phyloP scores from a whole-genome alignment of 352 stramenopile species.

The Albugo laibachii region DNA sequence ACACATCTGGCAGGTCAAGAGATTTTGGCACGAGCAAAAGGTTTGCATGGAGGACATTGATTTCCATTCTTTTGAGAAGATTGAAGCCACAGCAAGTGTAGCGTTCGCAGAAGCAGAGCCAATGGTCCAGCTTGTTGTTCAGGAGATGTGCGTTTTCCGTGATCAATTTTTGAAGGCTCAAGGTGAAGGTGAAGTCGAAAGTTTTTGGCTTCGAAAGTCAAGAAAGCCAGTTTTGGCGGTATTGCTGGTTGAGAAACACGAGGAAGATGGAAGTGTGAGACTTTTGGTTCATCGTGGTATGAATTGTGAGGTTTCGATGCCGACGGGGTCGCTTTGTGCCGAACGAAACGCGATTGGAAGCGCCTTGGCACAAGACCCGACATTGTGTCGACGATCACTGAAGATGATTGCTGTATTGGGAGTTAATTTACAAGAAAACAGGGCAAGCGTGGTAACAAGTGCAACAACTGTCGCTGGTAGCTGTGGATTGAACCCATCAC shows the following conservation, averaged over 20 bases:
- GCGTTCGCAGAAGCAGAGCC: conserved; percentile 56
- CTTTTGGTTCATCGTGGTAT: conserved; percentile 87
- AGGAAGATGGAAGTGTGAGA: conserved; percentile 15
- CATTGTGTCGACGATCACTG: conserved; percentile 80
- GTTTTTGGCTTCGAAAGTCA: conserved; percentile 97
- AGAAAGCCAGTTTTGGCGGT: conserved; percentile 95
- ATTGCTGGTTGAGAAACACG: conserved; percentile 84
- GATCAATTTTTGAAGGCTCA: conserved; percentile 65
- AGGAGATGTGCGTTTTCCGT: conserved; percentile 83
- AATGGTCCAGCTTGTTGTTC: conserved; percentile 71
- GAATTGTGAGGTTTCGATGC: conserved; percentile 98
- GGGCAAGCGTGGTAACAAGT: background rate
- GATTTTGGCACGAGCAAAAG: conserved; percentile 94
- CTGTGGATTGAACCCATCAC: background rate
- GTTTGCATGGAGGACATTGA: conserved; percentile 92
- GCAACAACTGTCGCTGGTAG: background rate
- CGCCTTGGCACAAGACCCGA: conserved; percentile 87
- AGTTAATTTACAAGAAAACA: conserved; percentile 27
- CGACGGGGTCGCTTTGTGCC: conserved; percentile 89
- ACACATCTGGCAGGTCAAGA: conserved; percentile 98
- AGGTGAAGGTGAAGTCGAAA: conserved; percentile 72
- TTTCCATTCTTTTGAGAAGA: conserved; percentile 93
- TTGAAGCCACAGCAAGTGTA: conserved; percentile 88
- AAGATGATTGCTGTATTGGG: conserved; percentile 91
- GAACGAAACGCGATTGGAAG: conserved; percentile 97